A percentile compares a stretch with the other conserved stretches of the same genome.
These are phyloP conservation scores for Gossypium davidsonii DNA, from an alignment of 441 rosid species.

Conservation along the genomic window DNA sequence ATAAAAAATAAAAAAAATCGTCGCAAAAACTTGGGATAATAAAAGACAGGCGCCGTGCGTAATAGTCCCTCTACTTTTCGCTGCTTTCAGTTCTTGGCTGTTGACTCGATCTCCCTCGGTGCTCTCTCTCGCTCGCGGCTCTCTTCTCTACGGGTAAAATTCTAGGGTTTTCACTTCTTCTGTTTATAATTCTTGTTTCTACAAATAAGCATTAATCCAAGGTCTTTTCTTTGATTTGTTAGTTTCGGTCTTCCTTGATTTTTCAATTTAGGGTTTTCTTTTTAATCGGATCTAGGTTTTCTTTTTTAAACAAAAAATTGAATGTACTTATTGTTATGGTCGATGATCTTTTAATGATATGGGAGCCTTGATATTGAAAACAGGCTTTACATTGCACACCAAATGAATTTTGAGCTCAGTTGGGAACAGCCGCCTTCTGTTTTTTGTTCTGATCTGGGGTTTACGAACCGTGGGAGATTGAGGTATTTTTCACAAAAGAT, in stretches of 20 bases:
- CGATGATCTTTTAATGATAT: background rate
- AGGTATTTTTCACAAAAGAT: constrained; percentile 52
- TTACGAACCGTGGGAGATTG: constrained; percentile 61
- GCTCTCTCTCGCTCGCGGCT: background rate
- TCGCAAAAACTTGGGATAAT: background rate
- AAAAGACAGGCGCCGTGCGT: background rate
- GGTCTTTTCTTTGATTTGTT: background rate
- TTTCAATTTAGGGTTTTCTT: background rate
- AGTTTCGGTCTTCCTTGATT: too few relatives aligned
- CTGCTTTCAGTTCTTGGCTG: background rate
- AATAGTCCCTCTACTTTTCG: too few relatives aligned
- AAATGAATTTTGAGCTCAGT: constrained; percentile 32
- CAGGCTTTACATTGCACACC: constrained; percentile 30
- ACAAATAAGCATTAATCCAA: background rate
- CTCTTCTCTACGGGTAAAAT: background rate
- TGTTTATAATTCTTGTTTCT: background rate
- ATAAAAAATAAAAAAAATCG: too few relatives aligned
- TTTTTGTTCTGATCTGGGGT: constrained; percentile 44
- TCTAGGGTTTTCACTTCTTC: background rate
- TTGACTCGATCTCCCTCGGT: background rate
- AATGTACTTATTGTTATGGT: background rate
- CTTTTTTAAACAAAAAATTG: background rate
- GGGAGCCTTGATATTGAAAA: constrained; percentile 15
- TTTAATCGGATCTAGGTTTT: too few relatives aligned
- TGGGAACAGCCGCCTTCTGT: constrained; percentile 5